These are phyloP conservation scores for Gigaspora rosea DNA, from an alignment of 192 early-diverging fungal species.

Conservation along the genomic window DNA sequence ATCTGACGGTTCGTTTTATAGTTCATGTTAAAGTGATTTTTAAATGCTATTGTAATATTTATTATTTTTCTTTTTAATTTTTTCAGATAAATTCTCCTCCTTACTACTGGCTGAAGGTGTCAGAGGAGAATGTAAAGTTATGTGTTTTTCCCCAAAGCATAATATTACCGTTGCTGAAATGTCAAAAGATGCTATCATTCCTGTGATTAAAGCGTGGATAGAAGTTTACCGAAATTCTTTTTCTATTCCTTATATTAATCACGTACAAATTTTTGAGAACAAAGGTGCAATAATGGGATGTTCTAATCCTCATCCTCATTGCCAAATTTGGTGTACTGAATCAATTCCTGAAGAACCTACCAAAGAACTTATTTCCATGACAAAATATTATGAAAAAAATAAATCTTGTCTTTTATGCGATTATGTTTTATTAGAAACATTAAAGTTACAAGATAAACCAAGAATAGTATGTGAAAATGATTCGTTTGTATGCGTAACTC, in stretches of 20 bases:
- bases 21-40: not conserved
- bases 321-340: constrained; percentile 91
- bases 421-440: constrained; percentile 67
- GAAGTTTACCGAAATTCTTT: constrained; percentile 58
- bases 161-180: constrained; percentile 90
- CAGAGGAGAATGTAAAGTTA: constrained; percentile 81
- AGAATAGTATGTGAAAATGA: constrained; percentile 81
- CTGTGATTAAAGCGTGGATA: constrained; percentile 77
- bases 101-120: constrained; percentile 63
- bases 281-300: constrained; percentile 97
- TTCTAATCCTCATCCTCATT: constrained; percentile 95
- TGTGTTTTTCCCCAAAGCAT: constrained; percentile 93
- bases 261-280: constrained; percentile 98
- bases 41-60: not conserved
- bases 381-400: constrained; percentile 55
- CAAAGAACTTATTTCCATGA: constrained; percentile 69
- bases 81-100: constrained; percentile 26
- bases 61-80: not conserved
- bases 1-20: not conserved
- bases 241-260: constrained; percentile 56
- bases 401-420: constrained; percentile 79
- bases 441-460: constrained; percentile 46
- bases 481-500: constrained; percentile 80
- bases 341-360: constrained; percentile 80
- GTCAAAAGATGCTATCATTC: constrained; percentile 59